phyloP scores from a whole-genome alignment of 306 rosid genomes.

The Macrotyloma uniflorum region DNA sequence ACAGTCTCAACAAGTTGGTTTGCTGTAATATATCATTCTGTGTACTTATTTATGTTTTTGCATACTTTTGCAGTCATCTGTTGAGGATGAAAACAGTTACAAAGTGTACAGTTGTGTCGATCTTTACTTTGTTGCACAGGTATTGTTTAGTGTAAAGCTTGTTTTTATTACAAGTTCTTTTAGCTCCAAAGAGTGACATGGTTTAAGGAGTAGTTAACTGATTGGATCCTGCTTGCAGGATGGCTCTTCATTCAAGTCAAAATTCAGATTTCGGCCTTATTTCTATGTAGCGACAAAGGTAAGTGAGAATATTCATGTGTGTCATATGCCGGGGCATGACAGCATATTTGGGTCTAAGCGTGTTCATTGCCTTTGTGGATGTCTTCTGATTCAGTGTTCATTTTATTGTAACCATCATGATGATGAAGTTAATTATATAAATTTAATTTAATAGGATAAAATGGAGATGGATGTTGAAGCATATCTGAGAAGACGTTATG shows the following conservation, averaged over 20 bases:
- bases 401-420: not conserved
- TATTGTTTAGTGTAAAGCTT: slow-evolving; percentile 30
- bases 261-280: slow-evolving; percentile 85
- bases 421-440: slow-evolving; percentile 26
- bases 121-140: slow-evolving; percentile 94
- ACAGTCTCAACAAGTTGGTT: slow-evolving; percentile 16
- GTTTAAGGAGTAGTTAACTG: slow-evolving; percentile 27
- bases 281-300: slow-evolving; percentile 93
- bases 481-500: slow-evolving; percentile 80
- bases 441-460: slow-evolving; percentile 56
- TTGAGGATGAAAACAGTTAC: slow-evolving; percentile 72
- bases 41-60: slow-evolving; percentile 38
- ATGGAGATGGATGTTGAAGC: slow-evolving; percentile 89
- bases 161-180: not conserved
- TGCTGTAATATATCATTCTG: not conserved
- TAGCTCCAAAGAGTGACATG: not conserved
- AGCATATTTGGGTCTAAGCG: slow-evolving; percentile 1
- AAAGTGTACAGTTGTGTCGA: slow-evolving; percentile 77
- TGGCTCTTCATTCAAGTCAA: slow-evolving; percentile 87
- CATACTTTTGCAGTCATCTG: slow-evolving; percentile 76
- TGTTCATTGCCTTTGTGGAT: slow-evolving; percentile 19
- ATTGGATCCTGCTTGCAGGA: slow-evolving; percentile 66
- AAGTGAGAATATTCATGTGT: slow-evolving; percentile 2
- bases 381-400: not conserved
- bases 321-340: not conserved